Evolutionary conservation across 371 early-diverging fungal species (phyloP).

Genomic region (Lichtheimia hyalospora): DNA sequence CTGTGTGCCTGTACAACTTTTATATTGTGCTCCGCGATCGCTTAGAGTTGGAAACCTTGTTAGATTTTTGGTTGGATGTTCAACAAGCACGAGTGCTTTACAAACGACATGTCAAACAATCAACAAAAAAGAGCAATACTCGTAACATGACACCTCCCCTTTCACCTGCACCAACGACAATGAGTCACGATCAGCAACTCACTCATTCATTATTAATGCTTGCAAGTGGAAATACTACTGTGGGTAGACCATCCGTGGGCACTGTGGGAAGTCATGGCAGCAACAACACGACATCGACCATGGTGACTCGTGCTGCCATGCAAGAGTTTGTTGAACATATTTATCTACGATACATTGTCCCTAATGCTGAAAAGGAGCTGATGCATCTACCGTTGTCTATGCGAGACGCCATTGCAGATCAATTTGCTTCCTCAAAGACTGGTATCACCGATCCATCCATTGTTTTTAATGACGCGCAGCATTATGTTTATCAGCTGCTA

Average conservation of each 20-base stretch:
- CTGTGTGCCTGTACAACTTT: slow-evolving; percentile 68
- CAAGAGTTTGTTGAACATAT: slow-evolving; percentile 55
- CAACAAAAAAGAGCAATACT: background rate
- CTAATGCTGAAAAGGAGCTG: slow-evolving; percentile 56
- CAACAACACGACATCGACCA: slow-evolving; percentile 24
- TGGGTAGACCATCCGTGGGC: background rate
- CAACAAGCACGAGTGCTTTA: slow-evolving; percentile 59
- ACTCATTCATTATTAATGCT: slow-evolving; percentile 6
- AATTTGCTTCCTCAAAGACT: slow-evolving; percentile 20
- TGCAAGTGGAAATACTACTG: slow-evolving; percentile 1
- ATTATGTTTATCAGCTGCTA: slow-evolving; percentile 53
- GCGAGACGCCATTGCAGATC: slow-evolving; percentile 27
- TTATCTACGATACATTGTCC: slow-evolving; percentile 55
- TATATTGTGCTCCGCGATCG: slow-evolving; percentile 65
- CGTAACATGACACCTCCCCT: background rate
- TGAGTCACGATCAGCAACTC: slow-evolving; percentile 2
- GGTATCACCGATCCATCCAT: slow-evolving; percentile 32
- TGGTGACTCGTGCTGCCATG: slow-evolving; percentile 32
- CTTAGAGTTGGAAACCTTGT: slow-evolving; percentile 46
- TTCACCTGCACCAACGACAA: slow-evolving; percentile 3
- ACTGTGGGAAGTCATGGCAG: too few species aligned
- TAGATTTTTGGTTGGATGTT: slow-evolving; percentile 74
- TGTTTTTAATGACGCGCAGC: slow-evolving; percentile 55
- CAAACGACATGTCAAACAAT: slow-evolving; percentile 37
- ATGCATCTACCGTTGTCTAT: slow-evolving; percentile 31